These are phyloP conservation scores for Trypanosoma brucei DNA, from an alignment of 208 protist species.

Conservation along the genomic window DNA sequence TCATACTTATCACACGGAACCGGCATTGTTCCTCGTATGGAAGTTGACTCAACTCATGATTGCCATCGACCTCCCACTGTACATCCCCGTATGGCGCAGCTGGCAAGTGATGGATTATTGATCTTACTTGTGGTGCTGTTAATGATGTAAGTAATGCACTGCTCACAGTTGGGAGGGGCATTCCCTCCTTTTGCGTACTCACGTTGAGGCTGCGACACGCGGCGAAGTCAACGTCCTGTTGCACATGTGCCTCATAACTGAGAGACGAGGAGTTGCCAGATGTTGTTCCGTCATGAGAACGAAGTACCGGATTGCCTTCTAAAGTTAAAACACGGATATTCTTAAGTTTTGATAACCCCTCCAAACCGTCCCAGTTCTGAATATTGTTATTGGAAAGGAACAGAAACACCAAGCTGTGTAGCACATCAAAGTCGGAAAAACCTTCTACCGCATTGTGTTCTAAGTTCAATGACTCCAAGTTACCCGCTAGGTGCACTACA, in stretches of 20 bases:
- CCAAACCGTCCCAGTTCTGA: conserved; percentile 27
- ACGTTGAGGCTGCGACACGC: neutral
- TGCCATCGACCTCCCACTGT: conserved; percentile 10
- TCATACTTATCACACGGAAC: conserved; percentile 21
- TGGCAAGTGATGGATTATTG: conserved; percentile 8
- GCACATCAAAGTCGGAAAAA: conserved; percentile 32
- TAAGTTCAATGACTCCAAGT: conserved; percentile 58
- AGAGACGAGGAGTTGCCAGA: neutral
- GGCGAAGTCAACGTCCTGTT: conserved; percentile 19
- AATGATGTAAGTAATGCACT: conserved; percentile 10
- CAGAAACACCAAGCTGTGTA: conserved; percentile 30
- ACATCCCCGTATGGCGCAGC: conserved; percentile 1
- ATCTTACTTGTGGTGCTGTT: conserved; percentile 3
- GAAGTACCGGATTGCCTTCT: conserved; percentile 37
- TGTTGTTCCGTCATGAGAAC: neutral
- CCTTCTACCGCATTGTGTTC: conserved; percentile 40
- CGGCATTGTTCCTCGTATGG: neutral
- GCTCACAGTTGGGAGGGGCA: neutral
- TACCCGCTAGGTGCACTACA: conserved; percentile 33
- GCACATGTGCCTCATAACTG: neutral
- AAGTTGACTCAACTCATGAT: conserved; percentile 3
- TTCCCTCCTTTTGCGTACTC: neutral
- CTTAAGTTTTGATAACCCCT: conserved; percentile 13
- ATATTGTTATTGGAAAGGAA: conserved; percentile 47
- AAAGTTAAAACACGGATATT: conserved; percentile 36